Base-by-base conservation (phyloP, 2,329 filamentous ascomycete species). In the Monilinia fructigena region DNA sequence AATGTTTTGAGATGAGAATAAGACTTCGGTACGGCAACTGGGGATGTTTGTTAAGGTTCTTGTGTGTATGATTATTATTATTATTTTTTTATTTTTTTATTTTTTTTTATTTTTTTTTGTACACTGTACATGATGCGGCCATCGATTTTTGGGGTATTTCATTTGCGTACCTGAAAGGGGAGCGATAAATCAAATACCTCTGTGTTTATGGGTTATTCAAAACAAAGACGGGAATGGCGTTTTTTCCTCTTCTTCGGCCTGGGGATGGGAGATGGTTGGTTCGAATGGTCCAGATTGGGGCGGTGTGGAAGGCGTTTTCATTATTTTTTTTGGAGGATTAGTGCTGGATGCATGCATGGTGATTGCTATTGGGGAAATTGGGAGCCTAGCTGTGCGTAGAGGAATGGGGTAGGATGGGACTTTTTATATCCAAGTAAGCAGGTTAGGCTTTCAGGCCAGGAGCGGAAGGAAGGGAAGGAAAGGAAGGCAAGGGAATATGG, bases 1-100 rank as follows among this genome's bases (percentile, higher is more conserved):
- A 62, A 66, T 66, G 64, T 66, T 60, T 60, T 66, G 64, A 66
- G 64, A 66, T 62, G 63, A 65, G 47, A 65, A 59, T 60, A 66
- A 66, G 50, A 66, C 55, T 66, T 60, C 53, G 48, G 47, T 50
- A 62, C 48, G 56, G 56, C 42, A 60, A 60, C 48, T 28, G 56
- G 56, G 42, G 56, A 55, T 54, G 64, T 54, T 62, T 60, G 42
- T 35, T 60, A 45, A 35, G 56, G 31, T 65, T 65, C 63, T 59
- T 65, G 63, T 62, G 35, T 66, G 64, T 66, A 66, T 60, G 64
- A 66, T 66, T 66, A 66, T 62, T 61, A 62, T 66, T 61, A 47
- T 45, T 28, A 28, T 28, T 28, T 28, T 28, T 28, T 28, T n/a
- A n/a, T n/a, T n/a, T n/a, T n/a, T n/a, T n/a, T n/a, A n/a, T n/a